phyloP scores from a whole-genome alignment of 495 filamentous ascomycete species.

The Apiosordaria backusii region DNA sequence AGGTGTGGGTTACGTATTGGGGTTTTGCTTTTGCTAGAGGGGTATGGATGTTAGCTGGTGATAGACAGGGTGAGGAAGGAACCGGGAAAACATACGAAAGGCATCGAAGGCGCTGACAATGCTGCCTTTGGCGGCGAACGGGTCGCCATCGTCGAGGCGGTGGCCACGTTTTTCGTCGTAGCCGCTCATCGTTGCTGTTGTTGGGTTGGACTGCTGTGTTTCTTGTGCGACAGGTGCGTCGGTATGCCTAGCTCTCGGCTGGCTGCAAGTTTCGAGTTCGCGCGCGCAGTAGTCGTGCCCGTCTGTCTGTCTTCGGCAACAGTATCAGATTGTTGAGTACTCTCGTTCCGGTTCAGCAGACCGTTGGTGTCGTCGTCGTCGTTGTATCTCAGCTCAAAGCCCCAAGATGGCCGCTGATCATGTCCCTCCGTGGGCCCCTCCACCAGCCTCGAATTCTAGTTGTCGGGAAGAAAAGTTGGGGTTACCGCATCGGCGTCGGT shows the following conservation, averaged over 20 bases:
- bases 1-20: conserved; percentile 78
- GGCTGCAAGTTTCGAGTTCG: not conserved
- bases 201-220: not conserved
- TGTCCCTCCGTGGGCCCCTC: not conserved
- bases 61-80: not conserved
- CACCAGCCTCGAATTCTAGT: not conserved
- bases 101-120: conserved; percentile 89
- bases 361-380: not conserved
- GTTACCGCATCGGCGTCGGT: not conserved
- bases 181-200: conserved; percentile 45
- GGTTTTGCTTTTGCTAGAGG: conserved; percentile 85
- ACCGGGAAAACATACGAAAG: conserved; percentile 67
- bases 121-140: conserved; percentile 69
- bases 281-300: not conserved
- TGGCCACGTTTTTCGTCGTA: conserved; percentile 50
- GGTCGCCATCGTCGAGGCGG: conserved; percentile 60
- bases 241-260: not conserved
- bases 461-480: not conserved
- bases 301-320: not conserved
- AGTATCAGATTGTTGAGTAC: not conserved
- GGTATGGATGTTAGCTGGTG: not conserved
- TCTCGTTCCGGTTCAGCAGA: not conserved
- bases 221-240: not conserved
- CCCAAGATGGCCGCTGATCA: not conserved
- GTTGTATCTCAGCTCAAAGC: not conserved